Evolutionary conservation across 495 filamentous ascomycete genomes (phyloP).

Genomic region (Tuber aestivum): DNA sequence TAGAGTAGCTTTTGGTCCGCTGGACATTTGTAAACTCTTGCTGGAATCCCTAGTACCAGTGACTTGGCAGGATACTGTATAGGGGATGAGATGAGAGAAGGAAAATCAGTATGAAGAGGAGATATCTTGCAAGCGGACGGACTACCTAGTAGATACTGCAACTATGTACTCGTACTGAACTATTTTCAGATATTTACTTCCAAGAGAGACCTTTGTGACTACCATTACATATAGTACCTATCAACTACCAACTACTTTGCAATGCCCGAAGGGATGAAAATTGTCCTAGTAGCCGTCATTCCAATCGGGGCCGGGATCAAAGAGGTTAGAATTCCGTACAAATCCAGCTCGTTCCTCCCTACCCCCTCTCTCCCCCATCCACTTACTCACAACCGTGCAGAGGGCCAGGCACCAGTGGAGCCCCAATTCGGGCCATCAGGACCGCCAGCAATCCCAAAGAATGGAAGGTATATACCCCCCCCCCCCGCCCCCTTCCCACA

Average conservation of each 20-base stretch:
- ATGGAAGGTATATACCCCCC: slow-evolving; percentile 52
- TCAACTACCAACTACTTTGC: slow-evolving; percentile 1
- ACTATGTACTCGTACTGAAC: neutral
- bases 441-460: slow-evolving; percentile 74
- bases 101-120: neutral
- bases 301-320: slow-evolving; percentile 13
- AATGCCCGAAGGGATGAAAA: slow-evolving; percentile 21
- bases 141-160: neutral
- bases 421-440: slow-evolving; percentile 65
- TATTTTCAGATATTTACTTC: neutral
- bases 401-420: slow-evolving; percentile 46
- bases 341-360: neutral
- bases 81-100: neutral
- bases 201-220: neutral
- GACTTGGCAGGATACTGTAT: neutral
- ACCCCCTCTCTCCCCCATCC: no score
- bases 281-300: slow-evolving; percentile 5
- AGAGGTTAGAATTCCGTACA: slow-evolving; percentile 26
- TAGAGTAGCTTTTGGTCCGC: neutral
- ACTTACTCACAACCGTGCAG: slow-evolving; percentile 8
- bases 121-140: neutral
- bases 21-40: neutral
- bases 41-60: neutral
- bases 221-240: neutral
- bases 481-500: neutral